Conservation (phyloP, 2,329 filamentous ascomycete genomes). For the Aspergillus cejpii region DNA sequence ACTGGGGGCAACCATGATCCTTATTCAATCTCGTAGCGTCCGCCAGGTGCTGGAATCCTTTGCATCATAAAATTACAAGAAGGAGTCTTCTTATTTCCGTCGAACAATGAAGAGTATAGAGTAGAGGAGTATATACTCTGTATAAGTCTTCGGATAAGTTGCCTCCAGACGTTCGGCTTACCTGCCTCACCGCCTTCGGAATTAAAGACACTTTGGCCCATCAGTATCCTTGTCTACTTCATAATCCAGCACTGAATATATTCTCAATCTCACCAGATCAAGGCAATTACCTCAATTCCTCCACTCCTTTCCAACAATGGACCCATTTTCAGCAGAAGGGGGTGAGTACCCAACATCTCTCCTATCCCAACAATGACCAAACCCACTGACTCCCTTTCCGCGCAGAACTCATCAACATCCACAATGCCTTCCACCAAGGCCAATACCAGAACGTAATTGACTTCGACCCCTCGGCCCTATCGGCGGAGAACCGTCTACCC, state of each 20-base stretch:
- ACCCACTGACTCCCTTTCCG: slow-evolving; percentile 13
- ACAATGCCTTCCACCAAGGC: slow-evolving; percentile 63
- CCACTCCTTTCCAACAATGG: slow-evolving; percentile 41
- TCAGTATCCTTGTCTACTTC: slow-evolving; percentile 2
- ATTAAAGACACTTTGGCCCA: slow-evolving; percentile 18
- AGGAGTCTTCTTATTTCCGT: no score
- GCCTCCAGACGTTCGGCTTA: slow-evolving; percentile 6
- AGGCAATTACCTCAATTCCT: no score
- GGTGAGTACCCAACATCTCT: slow-evolving; percentile 35
- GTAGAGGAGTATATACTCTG: neutral
- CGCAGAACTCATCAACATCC: slow-evolving; percentile 60
- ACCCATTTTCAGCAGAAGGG: slow-evolving; percentile 60
- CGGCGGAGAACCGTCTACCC: slow-evolving; percentile 66
- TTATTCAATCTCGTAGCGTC: neutral
- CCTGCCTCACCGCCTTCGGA: slow-evolving; percentile 11
- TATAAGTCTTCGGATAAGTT: slow-evolving; percentile 7
- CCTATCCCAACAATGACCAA: slow-evolving; percentile 7
- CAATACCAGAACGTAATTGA: slow-evolving; percentile 82
- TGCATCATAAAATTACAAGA: no score
- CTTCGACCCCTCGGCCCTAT: slow-evolving; percentile 75
- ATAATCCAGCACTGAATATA: neutral
- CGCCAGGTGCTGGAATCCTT: no score
- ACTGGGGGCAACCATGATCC: neutral
- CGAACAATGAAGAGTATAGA: no score
- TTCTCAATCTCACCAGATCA: no score